Conservation (phyloP, 106 monocot species). For the Xerophyta viscosa region DNA sequence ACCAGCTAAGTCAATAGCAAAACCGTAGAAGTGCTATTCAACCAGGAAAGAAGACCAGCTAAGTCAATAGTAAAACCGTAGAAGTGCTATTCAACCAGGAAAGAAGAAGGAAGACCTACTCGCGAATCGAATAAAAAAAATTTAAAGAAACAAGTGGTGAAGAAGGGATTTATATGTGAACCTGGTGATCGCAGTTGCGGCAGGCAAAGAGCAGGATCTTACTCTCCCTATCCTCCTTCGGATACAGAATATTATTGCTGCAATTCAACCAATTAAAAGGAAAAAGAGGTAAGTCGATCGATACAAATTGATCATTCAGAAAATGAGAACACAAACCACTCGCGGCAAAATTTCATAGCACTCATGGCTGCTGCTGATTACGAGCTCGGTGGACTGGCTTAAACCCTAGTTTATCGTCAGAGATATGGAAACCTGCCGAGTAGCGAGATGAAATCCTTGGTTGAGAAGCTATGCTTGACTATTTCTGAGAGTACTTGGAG, state of each 20-base stretch:
- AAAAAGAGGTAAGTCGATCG: not conserved
- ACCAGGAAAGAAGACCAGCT: no score
- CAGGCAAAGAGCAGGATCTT: conserved; percentile 42
- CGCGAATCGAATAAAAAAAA: not conserved
- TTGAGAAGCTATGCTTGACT: no score
- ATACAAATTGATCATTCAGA: no score
- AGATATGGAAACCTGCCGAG: no score
- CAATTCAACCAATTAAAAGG: not conserved
- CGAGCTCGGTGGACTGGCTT: no score
- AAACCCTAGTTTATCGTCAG: no score
- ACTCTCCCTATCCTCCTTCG: conserved; percentile 39
- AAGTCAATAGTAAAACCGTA: no score
- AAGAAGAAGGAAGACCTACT: no score
- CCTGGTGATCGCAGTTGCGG: conserved; percentile 58
- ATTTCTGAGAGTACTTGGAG: no score
- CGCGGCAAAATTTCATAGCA: conserved; percentile 15
- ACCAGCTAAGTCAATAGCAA: no score
- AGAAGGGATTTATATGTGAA: not conserved
- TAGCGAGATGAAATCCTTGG: not conserved
- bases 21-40: no score
- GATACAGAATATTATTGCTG: conserved; percentile 66
- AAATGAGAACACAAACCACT: conserved; percentile 3
- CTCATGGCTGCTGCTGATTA: conserved; percentile 8
- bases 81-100: no score
- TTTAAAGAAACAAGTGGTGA: not conserved